Evolutionary conservation across 1,284 basidiomycete genomes (phyloP).

Genomic region (Leccinum insigne): DNA sequence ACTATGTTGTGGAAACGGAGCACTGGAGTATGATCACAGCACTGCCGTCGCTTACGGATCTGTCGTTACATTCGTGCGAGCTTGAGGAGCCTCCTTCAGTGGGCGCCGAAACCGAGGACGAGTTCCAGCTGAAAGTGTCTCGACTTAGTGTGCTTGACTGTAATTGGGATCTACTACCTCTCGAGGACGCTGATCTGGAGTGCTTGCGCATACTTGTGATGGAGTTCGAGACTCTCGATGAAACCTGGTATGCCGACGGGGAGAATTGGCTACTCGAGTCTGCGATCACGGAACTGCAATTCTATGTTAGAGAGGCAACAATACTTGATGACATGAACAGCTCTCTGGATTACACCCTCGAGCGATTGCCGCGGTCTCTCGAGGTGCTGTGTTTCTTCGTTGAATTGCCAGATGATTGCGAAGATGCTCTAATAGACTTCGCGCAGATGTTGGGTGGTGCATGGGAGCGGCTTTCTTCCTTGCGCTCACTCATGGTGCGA

Average conservation of each 20-base stretch:
- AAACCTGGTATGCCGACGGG: background rate
- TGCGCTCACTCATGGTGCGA: too few relatives aligned
- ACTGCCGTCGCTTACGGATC: background rate
- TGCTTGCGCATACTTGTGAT: background rate
- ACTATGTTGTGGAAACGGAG: too few relatives aligned
- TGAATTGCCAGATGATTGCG: too few relatives aligned
- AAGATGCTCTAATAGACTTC: too few relatives aligned
- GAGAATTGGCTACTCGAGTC: background rate
- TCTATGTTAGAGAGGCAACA: too few relatives aligned
- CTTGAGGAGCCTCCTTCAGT: background rate
- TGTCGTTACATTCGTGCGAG: background rate
- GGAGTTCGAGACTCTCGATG: background rate
- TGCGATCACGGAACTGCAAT: background rate
- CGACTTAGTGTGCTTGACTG: constrained; percentile 31
- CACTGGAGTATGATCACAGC: background rate
- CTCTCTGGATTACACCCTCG: too few relatives aligned
- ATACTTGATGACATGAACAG: too few relatives aligned
- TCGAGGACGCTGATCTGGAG: background rate
- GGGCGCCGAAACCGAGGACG: background rate
- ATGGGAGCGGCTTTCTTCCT: too few relatives aligned
- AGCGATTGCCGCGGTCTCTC: background rate
- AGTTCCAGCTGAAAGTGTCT: constrained; percentile 34
- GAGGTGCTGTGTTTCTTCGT: too few relatives aligned
- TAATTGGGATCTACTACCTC: background rate
- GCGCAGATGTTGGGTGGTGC: too few relatives aligned